phyloP scores from a whole-genome alignment of 257 asterid genomes.

The Penstemon eatonii region DNA sequence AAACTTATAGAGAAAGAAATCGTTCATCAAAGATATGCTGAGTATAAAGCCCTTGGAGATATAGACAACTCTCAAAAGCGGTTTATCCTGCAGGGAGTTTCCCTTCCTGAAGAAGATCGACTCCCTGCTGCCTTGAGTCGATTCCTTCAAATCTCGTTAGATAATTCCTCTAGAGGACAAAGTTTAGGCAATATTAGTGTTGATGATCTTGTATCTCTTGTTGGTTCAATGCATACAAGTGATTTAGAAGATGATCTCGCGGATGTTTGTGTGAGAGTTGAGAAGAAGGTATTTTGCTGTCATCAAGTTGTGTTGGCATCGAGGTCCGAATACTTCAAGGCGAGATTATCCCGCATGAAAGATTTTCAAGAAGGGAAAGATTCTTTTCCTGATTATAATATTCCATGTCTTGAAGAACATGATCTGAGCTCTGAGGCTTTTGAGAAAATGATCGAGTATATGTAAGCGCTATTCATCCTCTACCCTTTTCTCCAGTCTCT shows the following conservation, averaged over 20 bases:
- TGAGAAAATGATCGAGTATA: constrained; percentile 87
- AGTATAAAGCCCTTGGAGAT: constrained; percentile 71
- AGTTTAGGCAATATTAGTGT: constrained; percentile 25
- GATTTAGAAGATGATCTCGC: constrained; percentile 69
- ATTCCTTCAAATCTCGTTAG: constrained; percentile 65
- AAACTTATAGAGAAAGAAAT: constrained; percentile 68
- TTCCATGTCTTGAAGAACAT: constrained; percentile 86
- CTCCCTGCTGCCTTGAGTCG: constrained; percentile 75
- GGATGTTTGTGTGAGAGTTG: constrained; percentile 80
- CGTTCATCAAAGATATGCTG: constrained; percentile 76
- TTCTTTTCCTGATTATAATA: constrained; percentile 40
- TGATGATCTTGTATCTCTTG: constrained; percentile 46
- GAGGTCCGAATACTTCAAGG: constrained; percentile 87
- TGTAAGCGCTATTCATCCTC: constrained; percentile 48
- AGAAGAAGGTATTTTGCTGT: constrained; percentile 66
- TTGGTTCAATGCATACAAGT: constrained; percentile 37
- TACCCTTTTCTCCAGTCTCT: constrained; percentile 13
- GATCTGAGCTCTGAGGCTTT: constrained; percentile 75
- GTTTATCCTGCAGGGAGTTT: constrained; percentile 82
- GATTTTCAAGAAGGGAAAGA: constrained; percentile 63
- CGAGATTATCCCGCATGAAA: constrained; percentile 78
- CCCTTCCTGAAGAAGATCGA: constrained; percentile 84
- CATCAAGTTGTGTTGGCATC: constrained; percentile 89
- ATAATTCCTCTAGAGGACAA: constrained; percentile 50
- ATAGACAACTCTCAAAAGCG: constrained; percentile 87